Conservation (phyloP, 1,284 basidiomycete species). For the Hymenochaete sp. region DNA sequence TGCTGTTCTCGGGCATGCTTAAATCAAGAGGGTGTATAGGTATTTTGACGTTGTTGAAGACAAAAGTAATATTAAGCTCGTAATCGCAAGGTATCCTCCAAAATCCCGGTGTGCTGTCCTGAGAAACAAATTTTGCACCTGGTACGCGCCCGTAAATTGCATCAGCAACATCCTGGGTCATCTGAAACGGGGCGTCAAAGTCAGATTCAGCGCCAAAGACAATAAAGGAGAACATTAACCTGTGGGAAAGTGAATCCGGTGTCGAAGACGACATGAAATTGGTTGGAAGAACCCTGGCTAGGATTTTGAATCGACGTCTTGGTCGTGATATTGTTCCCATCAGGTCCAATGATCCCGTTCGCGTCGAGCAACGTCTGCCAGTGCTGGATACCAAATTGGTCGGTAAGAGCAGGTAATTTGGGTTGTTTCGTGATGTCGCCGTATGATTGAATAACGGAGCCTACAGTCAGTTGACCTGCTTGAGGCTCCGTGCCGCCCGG, state of each 20-base stretch:
- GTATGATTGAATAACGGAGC: slow-evolving; percentile 19
- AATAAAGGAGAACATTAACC: slow-evolving; percentile 1
- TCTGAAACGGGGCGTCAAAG: background rate
- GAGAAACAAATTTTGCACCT: slow-evolving; percentile 18
- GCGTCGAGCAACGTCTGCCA: slow-evolving; percentile 20
- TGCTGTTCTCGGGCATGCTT: slow-evolving; percentile 2
- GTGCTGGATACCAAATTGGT: slow-evolving; percentile 19
- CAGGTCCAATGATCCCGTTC: slow-evolving; percentile 21
- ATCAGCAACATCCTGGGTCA: slow-evolving; percentile 20
- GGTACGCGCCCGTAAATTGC: slow-evolving; percentile 23
- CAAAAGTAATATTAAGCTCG: slow-evolving; percentile 21
- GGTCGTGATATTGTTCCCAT: slow-evolving; percentile 20
- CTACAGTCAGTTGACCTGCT: slow-evolving; percentile 30
- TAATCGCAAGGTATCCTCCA: slow-evolving; percentile 23
- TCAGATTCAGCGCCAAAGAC: slow-evolving; percentile 11
- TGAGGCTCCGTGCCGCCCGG: slow-evolving; percentile 15
- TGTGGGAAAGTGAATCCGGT: slow-evolving; percentile 22
- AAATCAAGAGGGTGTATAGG: slow-evolving; percentile 22
- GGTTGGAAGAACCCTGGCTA: slow-evolving; percentile 13
- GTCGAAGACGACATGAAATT: slow-evolving; percentile 20
- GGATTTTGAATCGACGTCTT: slow-evolving; percentile 16
- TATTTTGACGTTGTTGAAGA: slow-evolving; percentile 19
- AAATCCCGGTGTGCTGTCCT: slow-evolving; percentile 10
- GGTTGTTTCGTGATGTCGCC: slow-evolving; percentile 19
- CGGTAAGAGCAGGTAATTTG: slow-evolving; percentile 19